A percentile compares a stretch with the other conserved stretches of the same genome.
phyloP scores from a whole-genome alignment of 495 filamentous ascomycete genomes.

The Aspergillus sclerotiicarbonarius region DNA sequence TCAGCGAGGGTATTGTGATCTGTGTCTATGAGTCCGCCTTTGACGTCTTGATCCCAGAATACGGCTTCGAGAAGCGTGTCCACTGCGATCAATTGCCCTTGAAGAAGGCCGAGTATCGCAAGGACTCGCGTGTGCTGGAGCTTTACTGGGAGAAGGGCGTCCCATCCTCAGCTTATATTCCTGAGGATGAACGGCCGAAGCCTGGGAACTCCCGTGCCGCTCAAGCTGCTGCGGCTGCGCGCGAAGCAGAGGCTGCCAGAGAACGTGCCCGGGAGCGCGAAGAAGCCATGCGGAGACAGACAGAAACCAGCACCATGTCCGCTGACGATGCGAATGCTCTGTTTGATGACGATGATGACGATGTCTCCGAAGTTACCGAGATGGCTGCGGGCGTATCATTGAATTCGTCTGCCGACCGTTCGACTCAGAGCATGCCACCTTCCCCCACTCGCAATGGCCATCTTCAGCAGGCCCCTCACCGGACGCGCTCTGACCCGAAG shows the following conservation, averaged over 20 bases:
- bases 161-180: slow-evolving; percentile 91
- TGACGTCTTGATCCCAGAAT: slow-evolving; percentile 96
- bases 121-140: slow-evolving; percentile 88
- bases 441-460: slow-evolving; percentile 81
- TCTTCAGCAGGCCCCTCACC: slow-evolving; percentile 70
- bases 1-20: slow-evolving; percentile 94
- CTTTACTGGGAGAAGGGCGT: slow-evolving; percentile 99
- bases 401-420: slow-evolving; percentile 64
- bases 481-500: slow-evolving; percentile 89
- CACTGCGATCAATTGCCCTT: slow-evolving; percentile 97
- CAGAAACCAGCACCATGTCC: slow-evolving; percentile 87
- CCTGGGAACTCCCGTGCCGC: slow-evolving; percentile 57
- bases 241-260: slow-evolving; percentile 75
- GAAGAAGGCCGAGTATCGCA: slow-evolving; percentile 98
- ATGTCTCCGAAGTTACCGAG: slow-evolving; percentile 82
- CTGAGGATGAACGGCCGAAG: slow-evolving; percentile 93
- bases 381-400: slow-evolving; percentile 83
- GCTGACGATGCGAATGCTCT: slow-evolving; percentile 87
- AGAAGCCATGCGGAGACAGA: slow-evolving; percentile 84
- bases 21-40: slow-evolving; percentile 99
- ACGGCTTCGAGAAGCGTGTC: slow-evolving; percentile 97
- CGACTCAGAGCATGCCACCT: slow-evolving; percentile 93
- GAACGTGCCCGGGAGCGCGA: slow-evolving; percentile 77
- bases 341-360: slow-evolving; percentile 87
- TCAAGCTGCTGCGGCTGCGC: slow-evolving; percentile 71